These are phyloP conservation scores for Taphrina wiesneri DNA, from an alignment of 1,139 yeast species.

Conservation along the genomic window DNA sequence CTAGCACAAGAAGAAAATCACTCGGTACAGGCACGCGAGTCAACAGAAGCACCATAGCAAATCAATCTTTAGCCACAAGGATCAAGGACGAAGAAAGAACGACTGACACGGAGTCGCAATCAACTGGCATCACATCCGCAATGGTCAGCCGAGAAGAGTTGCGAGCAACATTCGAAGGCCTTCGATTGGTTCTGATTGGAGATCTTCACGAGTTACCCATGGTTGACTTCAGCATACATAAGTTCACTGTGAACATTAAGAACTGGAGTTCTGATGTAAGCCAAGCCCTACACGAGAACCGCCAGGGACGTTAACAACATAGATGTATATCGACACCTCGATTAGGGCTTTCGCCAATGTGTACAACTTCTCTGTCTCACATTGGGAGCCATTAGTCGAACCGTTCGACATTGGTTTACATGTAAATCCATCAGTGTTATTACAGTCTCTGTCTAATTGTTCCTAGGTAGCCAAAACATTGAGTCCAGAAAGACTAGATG, in stretches of 20 bases:
- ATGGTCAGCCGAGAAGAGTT: constrained; percentile 58
- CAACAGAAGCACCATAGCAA: constrained; percentile 1
- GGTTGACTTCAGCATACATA: constrained; percentile 72
- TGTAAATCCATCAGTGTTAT: constrained; percentile 52
- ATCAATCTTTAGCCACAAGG: constrained; percentile 20
- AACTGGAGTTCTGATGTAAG: constrained; percentile 81
- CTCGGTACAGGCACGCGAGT: constrained; percentile 5
- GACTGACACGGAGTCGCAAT: background rate
- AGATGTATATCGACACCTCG: constrained; percentile 65
- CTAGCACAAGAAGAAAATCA: constrained; percentile 5
- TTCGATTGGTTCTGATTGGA: constrained; percentile 84
- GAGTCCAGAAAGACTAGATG: constrained; percentile 51
- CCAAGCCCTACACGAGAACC: background rate
- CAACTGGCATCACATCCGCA: constrained; percentile 22
- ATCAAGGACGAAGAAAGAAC: constrained; percentile 10
- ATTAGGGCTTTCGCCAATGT: constrained; percentile 73
- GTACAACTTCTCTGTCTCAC: constrained; percentile 84
- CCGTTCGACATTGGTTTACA: constrained; percentile 82
- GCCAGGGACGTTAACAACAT: constrained; percentile 38
- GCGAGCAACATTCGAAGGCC: constrained; percentile 71
- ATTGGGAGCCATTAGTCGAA: constrained; percentile 95
- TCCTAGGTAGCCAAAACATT: constrained; percentile 39
- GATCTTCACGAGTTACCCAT: constrained; percentile 93
- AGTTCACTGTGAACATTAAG: constrained; percentile 68
- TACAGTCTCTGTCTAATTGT: constrained; percentile 15